Base-by-base conservation (phyloP, 495 filamentous ascomycete species). In the Lasiosphaeris hirsuta region DNA sequence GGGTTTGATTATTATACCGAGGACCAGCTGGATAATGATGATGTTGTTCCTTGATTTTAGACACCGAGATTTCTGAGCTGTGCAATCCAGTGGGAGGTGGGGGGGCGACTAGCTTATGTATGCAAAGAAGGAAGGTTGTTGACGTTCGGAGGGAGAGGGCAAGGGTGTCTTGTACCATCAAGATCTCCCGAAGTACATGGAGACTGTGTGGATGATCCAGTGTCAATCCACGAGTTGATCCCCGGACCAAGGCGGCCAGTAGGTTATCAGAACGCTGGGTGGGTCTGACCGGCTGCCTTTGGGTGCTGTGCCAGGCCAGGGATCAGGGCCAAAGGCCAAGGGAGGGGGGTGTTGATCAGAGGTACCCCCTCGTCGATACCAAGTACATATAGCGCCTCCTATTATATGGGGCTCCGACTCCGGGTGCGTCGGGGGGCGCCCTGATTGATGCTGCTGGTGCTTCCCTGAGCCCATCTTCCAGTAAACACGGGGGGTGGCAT, bases 21-120 rank as follows among this genome's bases (percentile, higher is more conserved):
- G 64, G 49, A 57, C 64, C 64, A 63, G 62, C 63, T 65, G 63
- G 63, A 59, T 63, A 52, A 52, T 59, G 56, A 49, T 56, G 55
- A 62, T 63, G 41, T 61, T 59, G 50, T 63, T 59, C 47, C 50
- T 53, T 63, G 63, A 63, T 64, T 62, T 57, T 19, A 56, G 54
- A 62, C 58, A 50, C 60, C 52, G 62, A 63, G 58, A 57, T 61
- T 51, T 58, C 44, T 33, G 35, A 52, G 63, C 59, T 38, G 60
- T n/a, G 57, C 11, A 54, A 60, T 45, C 37, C 34, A 7, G 38
- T 43, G 53, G 53, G 57, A 63, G 59, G 60, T 64, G 59, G 68
- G 65, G 68, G 66, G 69, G 66, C 69, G 68, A 72, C 63, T 71
- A 75, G 68, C 68, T 76, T 79, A 77, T 75, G 72, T 77, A 76